Conservation (phyloP, 2,329 filamentous ascomycete genomes). For the Beauveria medogensis region DNA sequence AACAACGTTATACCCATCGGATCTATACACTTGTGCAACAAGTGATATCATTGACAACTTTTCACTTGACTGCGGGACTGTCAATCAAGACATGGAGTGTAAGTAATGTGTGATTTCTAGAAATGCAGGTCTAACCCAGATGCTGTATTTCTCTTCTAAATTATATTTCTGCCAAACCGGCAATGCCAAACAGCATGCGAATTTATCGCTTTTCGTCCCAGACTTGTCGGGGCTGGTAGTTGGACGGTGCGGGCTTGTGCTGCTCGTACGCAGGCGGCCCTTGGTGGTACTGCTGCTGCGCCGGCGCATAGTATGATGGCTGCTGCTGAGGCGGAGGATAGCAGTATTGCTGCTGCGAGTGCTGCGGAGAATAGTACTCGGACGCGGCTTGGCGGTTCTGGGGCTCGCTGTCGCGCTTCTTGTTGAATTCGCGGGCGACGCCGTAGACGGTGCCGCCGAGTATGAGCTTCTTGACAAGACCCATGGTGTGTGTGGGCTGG, state of each 20-base stretch:
- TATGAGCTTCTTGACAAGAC: slow-evolving; percentile 14
- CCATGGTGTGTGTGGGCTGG: background rate
- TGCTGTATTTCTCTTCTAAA: background rate
- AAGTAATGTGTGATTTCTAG: background rate
- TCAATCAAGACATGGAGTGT: background rate
- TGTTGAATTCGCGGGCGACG: slow-evolving; percentile 17
- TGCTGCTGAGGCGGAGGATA: background rate
- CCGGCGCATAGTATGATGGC: background rate
- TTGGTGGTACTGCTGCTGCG: background rate
- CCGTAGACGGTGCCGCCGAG: slow-evolving; percentile 21
- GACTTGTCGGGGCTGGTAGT: background rate
- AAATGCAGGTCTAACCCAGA: background rate
- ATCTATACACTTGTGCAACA: background rate
- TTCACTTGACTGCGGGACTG: background rate
- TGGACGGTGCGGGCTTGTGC: background rate
- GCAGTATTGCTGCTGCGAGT: background rate
- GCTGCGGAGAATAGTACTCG: background rate
- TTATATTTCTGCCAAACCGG: background rate
- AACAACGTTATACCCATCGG: background rate
- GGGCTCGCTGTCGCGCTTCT: slow-evolving; percentile 20
- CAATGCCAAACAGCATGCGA: background rate
- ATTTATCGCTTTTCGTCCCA: slow-evolving; percentile 1
- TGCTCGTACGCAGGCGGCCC: slow-evolving; percentile 1
- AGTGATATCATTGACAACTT: background rate
- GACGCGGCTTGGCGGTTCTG: background rate